Evolutionary conservation across 192 early-diverging fungal genomes (phyloP), one percentile per base, ranked within the genome.

Genomic region (Podila verticillata): DNA sequence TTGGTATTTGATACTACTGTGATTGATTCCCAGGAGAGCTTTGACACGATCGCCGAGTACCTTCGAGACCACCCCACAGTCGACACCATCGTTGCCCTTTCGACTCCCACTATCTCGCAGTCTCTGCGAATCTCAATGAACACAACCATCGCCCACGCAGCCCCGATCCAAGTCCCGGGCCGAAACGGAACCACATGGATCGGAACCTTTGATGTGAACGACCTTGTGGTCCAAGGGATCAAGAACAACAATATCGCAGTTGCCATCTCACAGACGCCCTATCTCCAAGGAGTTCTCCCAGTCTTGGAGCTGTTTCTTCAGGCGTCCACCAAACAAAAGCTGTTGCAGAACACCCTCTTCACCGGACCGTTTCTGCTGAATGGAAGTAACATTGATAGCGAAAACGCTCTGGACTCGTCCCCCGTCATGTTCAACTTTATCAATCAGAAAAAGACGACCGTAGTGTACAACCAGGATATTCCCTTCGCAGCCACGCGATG

Each of bases 201-300:
- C 19, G 77, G 77, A 3, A 60, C 77, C 7, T 80, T 80, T 29
- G 77, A 80, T 57, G 34, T 72, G 28, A 31, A 57, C 36, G 70
- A 67, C 5, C 1, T 20, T 44, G 64, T 72, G 5, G 44, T 64
- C 1, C 4, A 57, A 5, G 28, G 26, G 19, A 58, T 80, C 66
- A 72, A 68, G 35, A 57, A 65, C 5, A 65, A 70, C 47, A 58
- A 28, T 9, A 58, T 80, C 24, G 70, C 39, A 4, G 48, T 36
- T 0, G 65, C 77, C 13, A 64, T 72, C 30, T 62, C 77, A 3
- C 77, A 80, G 48, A 44, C 77, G 9, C 77, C 69, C 3, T 80
- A 80, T 19, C 59, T 80, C 29, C 77, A 80, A 44, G 77, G 77
- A 29, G 70, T 57, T 10, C 9, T 80, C 8, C 70, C 77, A 22